phyloP scores from a whole-genome alignment of 164 flowering plant species.

The Stephania yunnanensis region DNA sequence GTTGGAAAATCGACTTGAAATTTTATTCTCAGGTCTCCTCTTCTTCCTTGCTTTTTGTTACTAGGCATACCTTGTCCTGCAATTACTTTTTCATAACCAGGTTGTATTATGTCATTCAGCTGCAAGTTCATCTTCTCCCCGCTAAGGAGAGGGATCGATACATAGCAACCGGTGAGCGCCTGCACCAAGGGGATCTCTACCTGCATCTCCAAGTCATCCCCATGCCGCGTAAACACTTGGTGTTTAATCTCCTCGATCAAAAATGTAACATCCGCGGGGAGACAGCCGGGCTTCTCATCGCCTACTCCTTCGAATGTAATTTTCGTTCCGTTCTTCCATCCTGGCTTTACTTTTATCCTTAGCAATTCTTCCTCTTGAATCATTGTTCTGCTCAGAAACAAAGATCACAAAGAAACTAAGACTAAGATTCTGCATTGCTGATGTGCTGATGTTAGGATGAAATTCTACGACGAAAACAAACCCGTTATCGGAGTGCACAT shows the following conservation, averaged over 20 bases:
- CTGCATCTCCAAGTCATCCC: slow-evolving; percentile 53
- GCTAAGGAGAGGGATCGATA: slow-evolving; percentile 59
- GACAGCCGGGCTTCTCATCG: slow-evolving; percentile 53
- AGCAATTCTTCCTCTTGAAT: slow-evolving; percentile 54
- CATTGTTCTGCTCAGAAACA: slow-evolving; percentile 30
- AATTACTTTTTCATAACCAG: slow-evolving; percentile 58
- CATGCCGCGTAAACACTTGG: slow-evolving; percentile 51
- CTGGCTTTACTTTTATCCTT: slow-evolving; percentile 62
- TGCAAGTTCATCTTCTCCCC: slow-evolving; percentile 47
- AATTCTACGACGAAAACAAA: slow-evolving; percentile 4
- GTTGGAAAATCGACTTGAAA: slow-evolving; percentile 52
- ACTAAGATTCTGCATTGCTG: too few relatives aligned
- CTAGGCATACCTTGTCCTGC: slow-evolving; percentile 77
- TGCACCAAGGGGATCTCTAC: slow-evolving; percentile 57
- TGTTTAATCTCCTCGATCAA: slow-evolving; percentile 57
- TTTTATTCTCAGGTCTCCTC: slow-evolving; percentile 56
- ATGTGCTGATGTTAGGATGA: background rate
- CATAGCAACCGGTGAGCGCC: slow-evolving; percentile 64
- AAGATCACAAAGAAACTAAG: background rate
- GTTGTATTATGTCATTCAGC: slow-evolving; percentile 47
- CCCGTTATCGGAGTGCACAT: slow-evolving; percentile 47
- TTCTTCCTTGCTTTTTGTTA: slow-evolving; percentile 32
- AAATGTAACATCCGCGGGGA: slow-evolving; percentile 60
- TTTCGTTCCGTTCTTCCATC: slow-evolving; percentile 80
- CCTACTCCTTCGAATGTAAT: slow-evolving; percentile 75